Evolutionary conservation across 495 filamentous ascomycete species (phyloP), one percentile per base, ranked within the genome.

Genomic region (Tirmania nivea): DNA sequence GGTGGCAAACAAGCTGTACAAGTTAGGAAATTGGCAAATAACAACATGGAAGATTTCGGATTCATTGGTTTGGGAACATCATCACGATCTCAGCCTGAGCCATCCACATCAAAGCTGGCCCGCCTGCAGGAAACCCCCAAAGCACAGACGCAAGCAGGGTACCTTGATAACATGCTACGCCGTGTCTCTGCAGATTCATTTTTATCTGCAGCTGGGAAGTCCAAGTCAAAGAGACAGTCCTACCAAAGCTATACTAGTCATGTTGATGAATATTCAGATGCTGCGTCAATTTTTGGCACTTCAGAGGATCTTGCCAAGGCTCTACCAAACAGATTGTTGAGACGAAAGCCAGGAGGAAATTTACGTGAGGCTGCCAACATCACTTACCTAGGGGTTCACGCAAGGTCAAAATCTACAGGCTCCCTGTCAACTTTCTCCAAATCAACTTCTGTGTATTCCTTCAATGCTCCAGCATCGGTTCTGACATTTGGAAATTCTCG

Each of bases 291-390:
- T 12, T 34, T 25, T 37, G 34, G 42, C 52, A 52, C 14, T 5
- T 52, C 21, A 16, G 31, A 36, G 6, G 17, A 58, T 11, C 53
- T 62, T 64, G 35, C 60, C 65, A 8, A 69, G 66, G 12, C 73
- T 70, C 49, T 19, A 21, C 14, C n/a, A 17, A 50, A 50, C 20
- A 50, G 48, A 6, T 74, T 83, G 55, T 77, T 97, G 42, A 77
- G 90, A 54, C 76, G 90, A 62, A 77, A 84, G 31, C 92, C 89
- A 16, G 90, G 90, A 50, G 87, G 90, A 36, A 81, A 96, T 69
- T 70, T 97, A 51, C 79, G 86, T 57, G 84, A 81, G 21, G 85
- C 78, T 50, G 73, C 77, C 31, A 84, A 82, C 63, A 80, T 83
- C 21, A 75, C 77, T 56, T 84, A 87, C 42, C 61, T 83, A 8